Evolutionary conservation across 164 flowering plant species (phyloP).

Genomic region (Amborella trichopoda): DNA sequence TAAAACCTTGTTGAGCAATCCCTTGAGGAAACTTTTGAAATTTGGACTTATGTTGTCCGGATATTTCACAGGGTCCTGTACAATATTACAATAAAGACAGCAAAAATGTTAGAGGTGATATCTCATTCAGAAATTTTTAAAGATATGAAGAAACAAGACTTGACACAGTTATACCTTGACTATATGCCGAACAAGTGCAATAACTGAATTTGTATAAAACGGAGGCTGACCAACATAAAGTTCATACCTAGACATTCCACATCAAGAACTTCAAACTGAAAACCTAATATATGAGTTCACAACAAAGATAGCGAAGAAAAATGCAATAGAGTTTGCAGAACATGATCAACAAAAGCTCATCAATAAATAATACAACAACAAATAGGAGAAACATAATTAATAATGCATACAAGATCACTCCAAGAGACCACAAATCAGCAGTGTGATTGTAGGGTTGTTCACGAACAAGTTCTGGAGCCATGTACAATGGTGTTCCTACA

Average conservation of each 20-base stretch:
- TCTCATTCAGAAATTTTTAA: no score
- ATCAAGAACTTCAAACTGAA: neutral
- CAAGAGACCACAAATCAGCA: conserved; percentile 98
- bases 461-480: conserved; percentile 97
- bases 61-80: conserved; percentile 97
- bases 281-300: neutral
- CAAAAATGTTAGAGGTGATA: no score
- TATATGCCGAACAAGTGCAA: conserved; percentile 87
- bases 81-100: neutral
- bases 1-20: conserved; percentile 88
- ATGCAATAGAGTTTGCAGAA: neutral
- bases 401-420: conserved; percentile 82
- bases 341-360: neutral
- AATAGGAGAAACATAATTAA: no score
- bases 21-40: conserved; percentile 80
- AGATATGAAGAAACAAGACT: neutral
- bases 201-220: conserved; percentile 95
- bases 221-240: conserved; percentile 99
- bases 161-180: conserved; percentile 64
- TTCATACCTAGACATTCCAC: conserved; percentile 52
- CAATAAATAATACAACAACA: no score
- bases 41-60: conserved; percentile 79
- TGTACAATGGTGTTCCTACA: conserved; percentile 91
- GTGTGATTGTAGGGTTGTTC: conserved; percentile 99
- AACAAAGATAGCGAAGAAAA: neutral